Percentiles rank a stretch among this genome's conserved stretches.
Conservation (phyloP, 176 grass and related monocot species). For the Zoysia japonica region DNA sequence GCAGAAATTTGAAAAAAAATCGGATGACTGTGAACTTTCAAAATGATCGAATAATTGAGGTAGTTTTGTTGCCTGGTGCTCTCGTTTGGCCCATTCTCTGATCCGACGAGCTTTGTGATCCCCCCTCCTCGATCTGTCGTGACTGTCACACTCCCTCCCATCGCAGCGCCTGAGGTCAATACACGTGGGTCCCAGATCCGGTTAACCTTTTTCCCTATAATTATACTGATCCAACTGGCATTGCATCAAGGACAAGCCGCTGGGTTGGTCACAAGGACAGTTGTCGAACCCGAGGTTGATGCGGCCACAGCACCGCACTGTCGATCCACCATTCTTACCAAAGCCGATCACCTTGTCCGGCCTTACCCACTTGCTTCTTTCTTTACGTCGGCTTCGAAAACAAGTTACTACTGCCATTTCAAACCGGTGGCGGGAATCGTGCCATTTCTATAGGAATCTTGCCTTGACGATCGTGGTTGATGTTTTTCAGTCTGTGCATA, state of each 20-base stretch:
- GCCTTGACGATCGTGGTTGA: no score
- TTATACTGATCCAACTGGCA: slow-evolving; percentile 40
- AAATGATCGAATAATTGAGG: slow-evolving; percentile 17
- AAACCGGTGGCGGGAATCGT: not conserved
- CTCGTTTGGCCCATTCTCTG: slow-evolving; percentile 5
- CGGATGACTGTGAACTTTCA: not conserved
- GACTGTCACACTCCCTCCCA: slow-evolving; percentile 19
- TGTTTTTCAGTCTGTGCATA: not conserved
- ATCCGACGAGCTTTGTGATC: slow-evolving; percentile 30
- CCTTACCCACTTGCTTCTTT: not conserved
- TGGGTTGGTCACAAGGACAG: slow-evolving; percentile 57
- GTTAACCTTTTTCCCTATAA: slow-evolving; percentile 14
- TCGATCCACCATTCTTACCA: slow-evolving; percentile 36
- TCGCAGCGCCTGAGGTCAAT: not conserved
- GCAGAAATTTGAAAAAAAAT: not conserved
- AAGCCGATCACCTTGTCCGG: slow-evolving; percentile 12
- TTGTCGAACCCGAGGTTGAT: slow-evolving; percentile 50
- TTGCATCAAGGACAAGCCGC: slow-evolving; percentile 37
- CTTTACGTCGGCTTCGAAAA: slow-evolving; percentile 15
- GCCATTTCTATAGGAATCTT: not conserved
- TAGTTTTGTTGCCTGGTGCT: not conserved
- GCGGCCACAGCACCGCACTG: slow-evolving; percentile 18
- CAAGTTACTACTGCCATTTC: not conserved
- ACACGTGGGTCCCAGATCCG: slow-evolving; percentile 11
- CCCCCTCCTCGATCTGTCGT: slow-evolving; percentile 16